Conservation (phyloP, 129 eudicot species). For the Centella asiatica region DNA sequence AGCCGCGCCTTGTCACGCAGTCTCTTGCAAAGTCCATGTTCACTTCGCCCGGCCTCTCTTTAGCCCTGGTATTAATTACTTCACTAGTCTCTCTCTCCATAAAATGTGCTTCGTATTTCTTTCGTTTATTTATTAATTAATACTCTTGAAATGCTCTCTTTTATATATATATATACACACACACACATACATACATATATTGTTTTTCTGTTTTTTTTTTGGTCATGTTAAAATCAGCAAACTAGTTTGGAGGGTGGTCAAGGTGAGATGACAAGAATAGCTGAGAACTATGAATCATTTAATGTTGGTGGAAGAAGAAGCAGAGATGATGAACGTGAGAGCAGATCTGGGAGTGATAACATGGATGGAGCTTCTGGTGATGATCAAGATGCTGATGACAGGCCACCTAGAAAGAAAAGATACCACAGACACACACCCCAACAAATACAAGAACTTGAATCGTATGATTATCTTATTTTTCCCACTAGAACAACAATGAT, state of each 20-base stretch:
- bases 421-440: constrained; percentile 99
- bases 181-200: not conserved
- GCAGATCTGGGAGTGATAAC: constrained; percentile 97
- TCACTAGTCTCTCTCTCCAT: constrained; percentile 9
- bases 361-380: constrained; percentile 92
- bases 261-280: constrained; percentile 58
- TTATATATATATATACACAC: no score
- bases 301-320: constrained; percentile 46
- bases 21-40: constrained; percentile 63
- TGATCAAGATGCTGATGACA: constrained; percentile 78
- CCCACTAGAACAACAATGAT: not conserved
- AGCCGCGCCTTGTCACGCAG: constrained; percentile 32
- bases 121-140: not conserved
- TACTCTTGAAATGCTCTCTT: not conserved
- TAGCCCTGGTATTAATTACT: constrained; percentile 51
- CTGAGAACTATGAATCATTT: constrained; percentile 36
- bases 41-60: constrained; percentile 88
- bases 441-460: constrained; percentile 92
- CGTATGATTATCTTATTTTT: constrained; percentile 29
- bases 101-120: not conserved
- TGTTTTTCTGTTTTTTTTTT: not conserved
- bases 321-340: constrained; percentile 93
- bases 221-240: constrained; percentile 29
- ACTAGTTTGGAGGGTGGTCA: constrained; percentile 74
- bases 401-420: constrained; percentile 81